phyloP scores from a whole-genome alignment of 805 yeast genomes.

The Candida tibetensis region DNA sequence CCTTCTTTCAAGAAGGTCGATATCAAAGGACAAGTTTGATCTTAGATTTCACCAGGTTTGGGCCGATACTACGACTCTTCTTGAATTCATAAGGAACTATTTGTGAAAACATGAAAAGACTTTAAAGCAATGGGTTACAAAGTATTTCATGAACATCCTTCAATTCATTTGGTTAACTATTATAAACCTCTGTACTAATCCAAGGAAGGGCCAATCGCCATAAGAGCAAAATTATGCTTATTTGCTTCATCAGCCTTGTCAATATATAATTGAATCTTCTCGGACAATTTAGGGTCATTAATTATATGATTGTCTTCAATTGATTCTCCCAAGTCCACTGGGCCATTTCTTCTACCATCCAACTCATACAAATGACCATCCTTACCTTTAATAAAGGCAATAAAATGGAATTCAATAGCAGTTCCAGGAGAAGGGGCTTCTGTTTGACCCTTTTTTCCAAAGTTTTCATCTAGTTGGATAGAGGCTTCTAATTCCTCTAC shows the following conservation, averaged over 20 bases:
- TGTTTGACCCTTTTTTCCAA: slow-evolving; percentile 58
- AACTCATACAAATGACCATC: slow-evolving; percentile 70
- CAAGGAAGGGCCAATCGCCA: slow-evolving; percentile 68
- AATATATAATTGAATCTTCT: slow-evolving; percentile 66
- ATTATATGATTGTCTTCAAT: slow-evolving; percentile 46
- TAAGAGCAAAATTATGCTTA: slow-evolving; percentile 65
- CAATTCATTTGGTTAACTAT: no score
- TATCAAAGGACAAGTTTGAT: slow-evolving; percentile 80
- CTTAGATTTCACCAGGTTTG: no score
- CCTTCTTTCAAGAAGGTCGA: slow-evolving; percentile 60
- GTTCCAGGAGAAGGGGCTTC: slow-evolving; percentile 60
- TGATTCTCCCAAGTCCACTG: slow-evolving; percentile 56
- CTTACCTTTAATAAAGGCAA: slow-evolving; percentile 60
- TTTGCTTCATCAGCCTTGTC: slow-evolving; percentile 57
- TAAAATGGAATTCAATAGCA: slow-evolving; percentile 65
- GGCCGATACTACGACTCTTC: no score
- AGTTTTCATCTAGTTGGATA: slow-evolving; percentile 41
- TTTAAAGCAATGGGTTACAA: no score
- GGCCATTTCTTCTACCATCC: slow-evolving; percentile 84
- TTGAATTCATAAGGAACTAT: no score
- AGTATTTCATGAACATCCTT: no score
- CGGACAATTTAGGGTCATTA: slow-evolving; percentile 47
- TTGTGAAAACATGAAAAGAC: no score
- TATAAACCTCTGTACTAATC: no score
- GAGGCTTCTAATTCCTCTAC: slow-evolving; percentile 47